Evolutionary conservation across 2,329 filamentous ascomycete genomes (phyloP), one percentile per base, ranked within the genome.

Genomic region (Hymenoscyphus fraxineus): DNA sequence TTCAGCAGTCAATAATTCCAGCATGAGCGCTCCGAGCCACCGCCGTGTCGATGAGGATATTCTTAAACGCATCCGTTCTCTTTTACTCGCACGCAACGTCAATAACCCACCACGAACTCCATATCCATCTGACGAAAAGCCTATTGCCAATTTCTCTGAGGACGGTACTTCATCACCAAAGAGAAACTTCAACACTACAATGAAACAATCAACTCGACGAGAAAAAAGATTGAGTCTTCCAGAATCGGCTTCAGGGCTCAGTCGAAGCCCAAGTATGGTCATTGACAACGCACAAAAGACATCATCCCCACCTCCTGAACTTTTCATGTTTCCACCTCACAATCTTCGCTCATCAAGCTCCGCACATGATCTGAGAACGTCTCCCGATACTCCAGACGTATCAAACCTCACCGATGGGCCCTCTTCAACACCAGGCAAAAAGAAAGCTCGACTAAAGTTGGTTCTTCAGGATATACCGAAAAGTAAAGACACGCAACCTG

Each of bases 21-120:
- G 67, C 7, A 66, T 72, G 40, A 72, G 73, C 35, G 69, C 70
- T 56, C 44, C 65, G 13, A 70, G 58, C 55, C 64, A 62, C 60
- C 65, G 59, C 58, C 65, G 64, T 57, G 68, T 74, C 22, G 71
- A 74, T 27, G 70, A 71, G 38, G 73, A 74, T 59, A 72, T 74
- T 41, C 60, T 66, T 32, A 67, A 69, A 27, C 71, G 72, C 16
- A 71, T 75, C 55, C 69, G 71, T 35, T 72, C 70, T 55, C 68
- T 75, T 6, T 59, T 73, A 3, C 58, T 73, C 22, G 72, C 72
- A 38, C 68, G 70, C 40, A 67, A 73, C 59, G 60, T 65, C 15
- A 66, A 64, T 47, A 62, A 61, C 32, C 71, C 71, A 40, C 69
- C 72, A 41, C 65, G 68, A 64, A 73, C 71, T 10, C 71, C 71